phyloP scores from a whole-genome alignment of 78 protist genomes.

The Cavenderia fasciculata region DNA sequence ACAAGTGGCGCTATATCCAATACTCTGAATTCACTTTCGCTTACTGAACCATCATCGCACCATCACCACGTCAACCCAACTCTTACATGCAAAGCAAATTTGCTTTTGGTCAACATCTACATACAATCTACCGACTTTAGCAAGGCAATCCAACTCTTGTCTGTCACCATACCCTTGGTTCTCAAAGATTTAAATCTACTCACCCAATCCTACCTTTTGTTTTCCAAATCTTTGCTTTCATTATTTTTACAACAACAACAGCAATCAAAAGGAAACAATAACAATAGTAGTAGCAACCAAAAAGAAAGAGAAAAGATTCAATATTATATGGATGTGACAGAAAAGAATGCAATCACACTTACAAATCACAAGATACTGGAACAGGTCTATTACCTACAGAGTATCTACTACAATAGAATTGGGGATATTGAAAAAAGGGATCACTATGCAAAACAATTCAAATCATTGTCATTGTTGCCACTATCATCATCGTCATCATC shows the following conservation, averaged over 20 bases:
- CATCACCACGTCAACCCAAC: neutral
- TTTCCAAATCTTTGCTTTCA: conserved; percentile 8
- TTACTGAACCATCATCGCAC: too few relatives aligned
- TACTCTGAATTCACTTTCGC: conserved; percentile 24
- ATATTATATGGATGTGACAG: neutral
- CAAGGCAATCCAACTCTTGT: neutral
- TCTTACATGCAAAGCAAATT: neutral
- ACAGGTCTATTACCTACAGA: conserved; percentile 31
- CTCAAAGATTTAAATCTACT: neutral
- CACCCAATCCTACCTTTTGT: conserved; percentile 8
- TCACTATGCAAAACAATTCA: conserved; percentile 21
- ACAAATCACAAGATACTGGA: neutral
- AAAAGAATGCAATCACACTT: neutral
- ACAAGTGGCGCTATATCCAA: neutral
- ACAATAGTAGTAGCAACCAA: neutral
- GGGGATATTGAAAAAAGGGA: conserved; percentile 10
- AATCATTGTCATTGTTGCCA: too few relatives aligned
- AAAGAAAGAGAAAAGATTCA: neutral
- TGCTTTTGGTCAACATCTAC: conserved; percentile 9
- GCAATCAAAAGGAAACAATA: neutral
- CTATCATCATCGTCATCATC: too few relatives aligned
- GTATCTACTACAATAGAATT: conserved; percentile 1
- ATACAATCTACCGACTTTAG: neutral
- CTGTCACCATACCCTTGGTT: conserved; percentile 11
- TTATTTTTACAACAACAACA: neutral